Evolutionary conservation across 208 protist genomes (phyloP).

Genomic region (Phytomonas francai): DNA sequence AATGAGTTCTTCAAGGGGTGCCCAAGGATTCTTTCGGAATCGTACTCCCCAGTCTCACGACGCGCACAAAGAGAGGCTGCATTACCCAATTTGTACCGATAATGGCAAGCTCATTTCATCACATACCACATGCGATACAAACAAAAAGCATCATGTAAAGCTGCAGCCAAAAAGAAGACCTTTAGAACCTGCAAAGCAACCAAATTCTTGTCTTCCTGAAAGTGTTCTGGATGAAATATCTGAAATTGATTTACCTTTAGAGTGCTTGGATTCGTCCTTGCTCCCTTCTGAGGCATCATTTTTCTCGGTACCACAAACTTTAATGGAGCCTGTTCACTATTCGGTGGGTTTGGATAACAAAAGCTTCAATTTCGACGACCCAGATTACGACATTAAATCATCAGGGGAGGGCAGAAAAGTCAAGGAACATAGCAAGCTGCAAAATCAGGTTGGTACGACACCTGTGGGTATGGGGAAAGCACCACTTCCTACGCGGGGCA

Average conservation of each 20-base stretch:
- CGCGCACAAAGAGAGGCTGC: neutral
- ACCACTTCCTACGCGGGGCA: neutral
- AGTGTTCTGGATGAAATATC: slow-evolving; percentile 1
- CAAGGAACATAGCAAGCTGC: neutral
- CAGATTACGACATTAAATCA: neutral
- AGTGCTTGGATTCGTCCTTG: neutral
- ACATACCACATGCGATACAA: neutral
- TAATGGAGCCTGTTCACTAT: neutral
- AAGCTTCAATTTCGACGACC: neutral
- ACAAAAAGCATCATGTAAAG: neutral
- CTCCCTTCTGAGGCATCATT: neutral
- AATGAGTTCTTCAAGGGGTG: neutral
- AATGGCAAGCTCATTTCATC: neutral
- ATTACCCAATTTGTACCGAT: neutral
- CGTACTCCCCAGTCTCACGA: neutral
- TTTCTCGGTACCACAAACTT: neutral
- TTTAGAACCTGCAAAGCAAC: neutral
- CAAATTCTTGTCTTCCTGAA: neutral
- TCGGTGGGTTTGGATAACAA: neutral
- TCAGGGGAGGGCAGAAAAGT: neutral
- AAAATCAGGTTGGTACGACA: neutral
- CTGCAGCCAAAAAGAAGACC: neutral
- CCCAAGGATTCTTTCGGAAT: neutral
- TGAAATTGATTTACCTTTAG: neutral
- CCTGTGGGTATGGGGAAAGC: neutral